Evolutionary conservation across 805 yeast species (phyloP), one percentile per base, ranked within the genome.

Genomic region (Tetrapisispora fleetii): DNA sequence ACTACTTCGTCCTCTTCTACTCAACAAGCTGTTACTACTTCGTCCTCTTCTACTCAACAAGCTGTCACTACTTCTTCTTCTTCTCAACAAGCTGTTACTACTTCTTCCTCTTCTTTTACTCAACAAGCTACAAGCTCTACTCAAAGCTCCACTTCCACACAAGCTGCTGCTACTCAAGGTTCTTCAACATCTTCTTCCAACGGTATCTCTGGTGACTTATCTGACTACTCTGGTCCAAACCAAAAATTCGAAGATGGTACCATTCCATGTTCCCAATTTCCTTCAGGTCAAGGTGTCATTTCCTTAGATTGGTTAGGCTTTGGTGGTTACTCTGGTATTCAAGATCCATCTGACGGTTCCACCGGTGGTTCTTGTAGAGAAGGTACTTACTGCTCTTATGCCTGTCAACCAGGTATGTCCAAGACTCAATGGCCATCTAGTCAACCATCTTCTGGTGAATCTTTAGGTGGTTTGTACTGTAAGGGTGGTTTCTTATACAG

Each of bases 341-440:
- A 64, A 58, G 56, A 60, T 54, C 44, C 44, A 32, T 40, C 58
- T 47, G 67, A 64, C 54, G 78, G 87, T 54, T 79, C 90, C 53
- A 77, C 86, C 48, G 76, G 80, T 55, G 71, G 74, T 50, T 62
- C 77, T 47, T 91, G 99, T 76, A 67, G 73, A 54, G 96, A 90
- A 60, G 98, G 97, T 53, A 80, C 82, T 60, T 87, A 86, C 82
- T 91, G 99, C 74, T 91, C 98, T 52, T 91, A 91, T 72, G 95
- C 97, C 52, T 91, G 99, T 76, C 95, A 90, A 76, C 81, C 96
- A 44, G 99, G 98, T 79, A 88, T 88, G 96, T 88, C 97, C 65
- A 91, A 91, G 81, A 88, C 97, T 48, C 99, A 91, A 76, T 91
- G 95, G 95, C 99, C 99, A 57, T 71, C 83, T 47, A 58, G 65